Evolutionary conservation across 768 basidiomycete species (phyloP).

Genomic region (Mycena rebaudengoi): DNA sequence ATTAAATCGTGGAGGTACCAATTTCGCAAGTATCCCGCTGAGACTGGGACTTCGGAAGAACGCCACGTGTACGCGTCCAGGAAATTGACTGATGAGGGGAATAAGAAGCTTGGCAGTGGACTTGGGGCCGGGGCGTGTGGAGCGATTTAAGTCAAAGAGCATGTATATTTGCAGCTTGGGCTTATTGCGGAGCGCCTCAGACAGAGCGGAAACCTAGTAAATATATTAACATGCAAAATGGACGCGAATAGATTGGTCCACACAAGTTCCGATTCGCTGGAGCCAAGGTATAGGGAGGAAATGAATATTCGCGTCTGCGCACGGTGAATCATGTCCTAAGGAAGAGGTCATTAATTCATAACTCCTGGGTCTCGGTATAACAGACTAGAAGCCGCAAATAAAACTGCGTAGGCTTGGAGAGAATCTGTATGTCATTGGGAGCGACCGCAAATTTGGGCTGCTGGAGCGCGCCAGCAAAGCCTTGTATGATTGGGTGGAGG

Average conservation of each 20-base stretch:
- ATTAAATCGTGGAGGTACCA: constrained; percentile 93
- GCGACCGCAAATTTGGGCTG: constrained; percentile 60
- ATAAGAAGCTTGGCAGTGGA: constrained; percentile 74
- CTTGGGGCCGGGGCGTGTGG: constrained; percentile 75
- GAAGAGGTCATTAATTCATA: not conserved
- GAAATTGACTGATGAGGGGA: constrained; percentile 78
- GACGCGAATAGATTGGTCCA: constrained; percentile 36
- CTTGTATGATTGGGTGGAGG: constrained; percentile 38
- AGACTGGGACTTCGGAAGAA: constrained; percentile 92
- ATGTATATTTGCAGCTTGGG: constrained; percentile 72
- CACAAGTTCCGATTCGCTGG: constrained; percentile 82
- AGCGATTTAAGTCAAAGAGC: constrained; percentile 83
- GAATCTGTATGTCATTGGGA: constrained; percentile 58
- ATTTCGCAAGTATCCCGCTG: constrained; percentile 70
- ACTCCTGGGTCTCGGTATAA: constrained; percentile 5
- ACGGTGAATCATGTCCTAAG: constrained; percentile 83
- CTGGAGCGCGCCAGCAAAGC: constrained; percentile 39
- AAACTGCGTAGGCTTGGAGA: constrained; percentile 68
- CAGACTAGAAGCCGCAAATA: constrained; percentile 63
- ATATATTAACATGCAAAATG: not conserved
- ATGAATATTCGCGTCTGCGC: constrained; percentile 86
- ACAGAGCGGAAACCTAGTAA: constrained; percentile 74
- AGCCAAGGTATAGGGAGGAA: constrained; percentile 90
- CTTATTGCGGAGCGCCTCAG: constrained; percentile 64
- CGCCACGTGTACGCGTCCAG: constrained; percentile 75